Evolutionary conservation across 2,329 filamentous ascomycete species (phyloP), one percentile per base, ranked within the genome.

Genomic region (Aspergillus pseudonomiae): DNA sequence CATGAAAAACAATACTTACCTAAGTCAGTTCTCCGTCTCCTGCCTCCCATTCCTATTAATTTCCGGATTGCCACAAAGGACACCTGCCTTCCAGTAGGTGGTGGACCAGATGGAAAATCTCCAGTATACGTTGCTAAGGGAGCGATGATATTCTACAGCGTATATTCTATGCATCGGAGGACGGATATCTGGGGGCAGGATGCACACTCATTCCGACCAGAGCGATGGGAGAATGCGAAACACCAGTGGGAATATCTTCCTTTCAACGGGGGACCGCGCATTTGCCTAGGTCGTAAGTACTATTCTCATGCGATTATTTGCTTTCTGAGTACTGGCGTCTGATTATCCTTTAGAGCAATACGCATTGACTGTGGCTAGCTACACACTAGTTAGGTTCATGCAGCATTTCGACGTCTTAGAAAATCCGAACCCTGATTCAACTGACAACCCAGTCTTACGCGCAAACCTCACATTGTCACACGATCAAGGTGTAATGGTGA

Each of bases 201-300:
- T 16, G 30, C 57, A 5, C 12, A 60, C 4, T 24, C 28, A n/a
- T 60, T 60, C 21, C 57, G 57, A 14, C 57, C 57, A 2, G 57
- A 60, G 9, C 12, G 57, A 30, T 60, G 57, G 57, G 57, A 19
- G 7, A 24, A 14, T 6, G 24, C 14, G 4, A 36, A 41, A 9
- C 28, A n/a, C 21, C 32, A 24, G 2, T 60, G 57, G 57, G 46
- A n/a, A 4, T 60, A 53, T 21, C n/a, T 60, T 10, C 57, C 57
- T 14, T 60, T 60, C 16, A 43, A 43, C 10, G 57, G 57, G 1
- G 57, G 57, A 14, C 57, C 57, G 11, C 57, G 57, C 6, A 53
- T 53, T 12, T 60, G 46, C 9, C 32, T 39, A 0, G 36, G 36
- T 19, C 36, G 36, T 39, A 39, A 39, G 36, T 39, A 16, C 16